Conservation (phyloP, 768 basidiomycete species). For the Mycena haematopus region DNA sequence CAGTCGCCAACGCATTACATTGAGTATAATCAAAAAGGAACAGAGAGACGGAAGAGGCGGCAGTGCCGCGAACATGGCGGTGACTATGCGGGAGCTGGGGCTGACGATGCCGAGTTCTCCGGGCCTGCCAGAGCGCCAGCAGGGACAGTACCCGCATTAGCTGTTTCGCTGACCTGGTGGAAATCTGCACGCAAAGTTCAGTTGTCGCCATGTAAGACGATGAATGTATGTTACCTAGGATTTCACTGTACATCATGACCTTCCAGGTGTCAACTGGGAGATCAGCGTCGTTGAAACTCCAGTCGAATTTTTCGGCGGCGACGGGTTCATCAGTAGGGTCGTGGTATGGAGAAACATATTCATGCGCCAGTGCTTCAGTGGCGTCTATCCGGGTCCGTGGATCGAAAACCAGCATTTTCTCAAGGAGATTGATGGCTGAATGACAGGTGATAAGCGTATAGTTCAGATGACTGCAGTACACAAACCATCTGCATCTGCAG, state of each 20-base stretch:
- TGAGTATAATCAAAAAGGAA: slow-evolving; percentile 20
- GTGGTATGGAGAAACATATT: slow-evolving; percentile 96
- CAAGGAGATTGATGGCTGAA: slow-evolving; percentile 90
- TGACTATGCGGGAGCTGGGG: slow-evolving; percentile 31
- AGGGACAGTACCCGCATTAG: slow-evolving; percentile 55
- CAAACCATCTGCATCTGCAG: slow-evolving; percentile 85
- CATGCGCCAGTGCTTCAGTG: slow-evolving; percentile 85
- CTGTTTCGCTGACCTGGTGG: slow-evolving; percentile 74
- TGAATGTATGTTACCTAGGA: slow-evolving; percentile 66
- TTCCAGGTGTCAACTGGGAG: slow-evolving; percentile 99
- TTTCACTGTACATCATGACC: slow-evolving; percentile 99
- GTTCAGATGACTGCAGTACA: slow-evolving; percentile 18
- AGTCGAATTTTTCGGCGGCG: slow-evolving; percentile 94
- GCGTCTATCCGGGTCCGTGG: slow-evolving; percentile 97
- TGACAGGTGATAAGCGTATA: slow-evolving; percentile 9
- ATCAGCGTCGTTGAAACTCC: slow-evolving; percentile 99
- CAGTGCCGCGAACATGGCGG: neutral
- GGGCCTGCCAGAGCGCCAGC: slow-evolving; percentile 77
- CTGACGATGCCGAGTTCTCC: slow-evolving; percentile 42
- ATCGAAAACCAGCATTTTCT: slow-evolving; percentile 99
- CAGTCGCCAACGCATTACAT: slow-evolving; percentile 25
- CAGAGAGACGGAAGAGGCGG: neutral
- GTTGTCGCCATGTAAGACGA: neutral
- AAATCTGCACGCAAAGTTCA: slow-evolving; percentile 57
- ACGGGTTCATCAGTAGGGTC: slow-evolving; percentile 98